Evolutionary conservation across 2,329 filamentous ascomycete genomes (phyloP).

Genomic region (Pseudonectria buxi): DNA sequence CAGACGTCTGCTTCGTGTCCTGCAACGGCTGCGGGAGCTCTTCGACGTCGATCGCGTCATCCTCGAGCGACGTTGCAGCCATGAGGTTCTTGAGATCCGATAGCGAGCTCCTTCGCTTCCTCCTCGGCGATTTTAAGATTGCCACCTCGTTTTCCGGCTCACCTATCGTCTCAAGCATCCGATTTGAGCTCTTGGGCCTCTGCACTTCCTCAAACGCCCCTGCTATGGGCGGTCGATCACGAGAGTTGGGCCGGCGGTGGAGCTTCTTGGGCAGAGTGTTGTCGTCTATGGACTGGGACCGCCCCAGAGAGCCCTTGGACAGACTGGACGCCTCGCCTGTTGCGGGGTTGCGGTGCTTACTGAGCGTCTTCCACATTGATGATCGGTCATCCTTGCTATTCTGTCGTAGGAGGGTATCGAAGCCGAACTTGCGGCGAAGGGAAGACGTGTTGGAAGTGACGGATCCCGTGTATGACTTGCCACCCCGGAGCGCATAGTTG

Average conservation of each 20-base stretch:
- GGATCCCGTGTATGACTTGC: conserved; percentile 63
- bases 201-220: conserved; percentile 55
- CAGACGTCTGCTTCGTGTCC: conserved; percentile 46
- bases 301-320: conserved; percentile 58
- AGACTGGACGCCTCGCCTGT: conserved; percentile 57
- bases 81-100: conserved; percentile 75
- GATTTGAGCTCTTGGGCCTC: conserved; percentile 52
- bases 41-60: conserved; percentile 17
- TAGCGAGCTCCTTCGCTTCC: conserved; percentile 83
- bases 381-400: conserved; percentile 72
- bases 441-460: conserved; percentile 82
- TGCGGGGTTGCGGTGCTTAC: conserved; percentile 63
- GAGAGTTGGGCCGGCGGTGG: conserved; percentile 44
- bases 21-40: conserved; percentile 42
- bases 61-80: conserved; percentile 47
- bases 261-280: conserved; percentile 41
- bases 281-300: conserved; percentile 71
- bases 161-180: conserved; percentile 52
- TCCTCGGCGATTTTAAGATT: conserved; percentile 45
- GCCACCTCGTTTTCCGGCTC: conserved; percentile 44
- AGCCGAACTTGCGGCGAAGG: conserved; percentile 74
- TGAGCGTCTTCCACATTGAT: conserved; percentile 81
- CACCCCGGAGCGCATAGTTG: conserved; percentile 46
- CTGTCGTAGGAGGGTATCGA: conserved; percentile 68
- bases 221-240: conserved; percentile 54